Evolutionary conservation across 768 basidiomycete genomes (phyloP).

Genomic region (Mycena chlorophos): DNA sequence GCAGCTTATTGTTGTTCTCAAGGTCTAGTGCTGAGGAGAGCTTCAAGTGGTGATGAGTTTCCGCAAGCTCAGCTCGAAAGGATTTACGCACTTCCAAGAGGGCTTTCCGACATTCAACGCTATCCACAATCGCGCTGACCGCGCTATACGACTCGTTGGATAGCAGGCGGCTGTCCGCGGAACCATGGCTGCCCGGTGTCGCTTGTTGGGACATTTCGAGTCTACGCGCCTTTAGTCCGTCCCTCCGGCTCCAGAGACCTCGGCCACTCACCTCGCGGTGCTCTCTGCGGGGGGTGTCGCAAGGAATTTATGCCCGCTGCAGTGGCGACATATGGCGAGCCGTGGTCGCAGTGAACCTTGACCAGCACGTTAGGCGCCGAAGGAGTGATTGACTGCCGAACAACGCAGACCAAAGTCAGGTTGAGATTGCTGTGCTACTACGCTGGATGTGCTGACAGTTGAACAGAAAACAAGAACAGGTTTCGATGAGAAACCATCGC

Average conservation of each 20-base stretch:
- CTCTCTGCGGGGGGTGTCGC: not conserved
- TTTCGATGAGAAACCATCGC: not conserved
- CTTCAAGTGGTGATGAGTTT: not conserved
- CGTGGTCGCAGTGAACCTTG: not conserved
- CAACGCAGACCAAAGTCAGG: too few relatives aligned
- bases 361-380: not conserved
- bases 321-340: not conserved
- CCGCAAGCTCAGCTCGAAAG: not conserved
- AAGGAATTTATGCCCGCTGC: not conserved
- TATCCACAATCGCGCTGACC: slow-evolving; percentile 6
- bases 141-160: not conserved
- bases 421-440: not conserved
- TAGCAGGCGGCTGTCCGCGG: not conserved
- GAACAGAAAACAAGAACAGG: not conserved
- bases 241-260: not conserved
- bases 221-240: not conserved
- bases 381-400: not conserved
- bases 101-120: slow-evolving; percentile 5
- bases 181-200: not conserved
- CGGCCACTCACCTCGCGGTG: not conserved
- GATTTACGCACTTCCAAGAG: slow-evolving; percentile 3
- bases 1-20: not conserved
- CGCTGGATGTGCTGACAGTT: not conserved
- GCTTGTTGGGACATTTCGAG: not conserved
- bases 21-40: not conserved